Percentiles rank a stretch among this genome's conserved stretches.
Evolutionary conservation across 495 filamentous ascomycete species (phyloP).

Genomic region (Geoglossum glabrum): DNA sequence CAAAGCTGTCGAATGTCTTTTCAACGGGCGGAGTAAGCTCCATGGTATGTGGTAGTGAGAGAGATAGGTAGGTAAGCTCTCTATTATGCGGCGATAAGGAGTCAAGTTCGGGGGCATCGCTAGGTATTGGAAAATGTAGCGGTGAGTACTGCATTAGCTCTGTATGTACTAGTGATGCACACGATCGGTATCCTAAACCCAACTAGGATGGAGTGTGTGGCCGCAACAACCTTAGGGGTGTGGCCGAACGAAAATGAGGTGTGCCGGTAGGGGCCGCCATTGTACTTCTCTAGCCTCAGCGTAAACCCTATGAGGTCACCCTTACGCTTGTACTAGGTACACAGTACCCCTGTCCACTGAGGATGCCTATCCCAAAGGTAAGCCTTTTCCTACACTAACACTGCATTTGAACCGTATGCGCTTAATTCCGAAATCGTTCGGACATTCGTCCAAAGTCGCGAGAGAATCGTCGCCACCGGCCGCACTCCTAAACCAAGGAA

Average conservation of each 20-base stretch:
- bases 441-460: too few species aligned
- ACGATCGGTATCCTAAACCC: background rate
- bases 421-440: too few species aligned
- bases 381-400: too few species aligned
- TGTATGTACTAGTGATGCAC: background rate
- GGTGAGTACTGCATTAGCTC: background rate
- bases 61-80: background rate
- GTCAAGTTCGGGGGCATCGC: background rate
- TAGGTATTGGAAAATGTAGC: background rate
- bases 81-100: background rate
- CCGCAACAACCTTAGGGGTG: background rate
- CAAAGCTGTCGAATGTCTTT: background rate
- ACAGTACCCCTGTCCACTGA: too few species aligned
- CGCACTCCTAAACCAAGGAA: too few species aligned
- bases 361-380: too few species aligned
- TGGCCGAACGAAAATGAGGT: background rate
- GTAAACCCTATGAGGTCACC: too few species aligned
- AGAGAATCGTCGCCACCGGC: too few species aligned
- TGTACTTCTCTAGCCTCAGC: too few species aligned
- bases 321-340: too few species aligned
- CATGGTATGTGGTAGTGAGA: background rate
- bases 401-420: too few species aligned
- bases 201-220: background rate
- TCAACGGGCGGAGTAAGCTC: background rate
- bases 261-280: background rate